Conservation (phyloP, 2,329 filamentous ascomycete genomes). For the Coniella lustricola region DNA sequence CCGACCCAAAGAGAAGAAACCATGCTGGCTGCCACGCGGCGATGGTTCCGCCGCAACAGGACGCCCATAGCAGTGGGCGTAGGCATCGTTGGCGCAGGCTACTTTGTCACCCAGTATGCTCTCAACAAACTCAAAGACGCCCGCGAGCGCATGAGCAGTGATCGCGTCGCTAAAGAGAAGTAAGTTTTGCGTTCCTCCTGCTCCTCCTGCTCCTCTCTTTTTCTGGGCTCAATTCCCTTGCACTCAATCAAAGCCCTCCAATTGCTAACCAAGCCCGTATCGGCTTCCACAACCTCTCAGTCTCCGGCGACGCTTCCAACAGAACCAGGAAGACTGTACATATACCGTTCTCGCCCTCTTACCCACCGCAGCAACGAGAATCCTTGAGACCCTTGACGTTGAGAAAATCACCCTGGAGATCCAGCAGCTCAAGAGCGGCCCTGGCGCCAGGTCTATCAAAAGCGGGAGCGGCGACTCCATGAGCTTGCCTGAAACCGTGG, state of each 20-base stretch:
- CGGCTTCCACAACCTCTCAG: slow-evolving; percentile 39
- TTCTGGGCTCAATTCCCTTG: too few species aligned
- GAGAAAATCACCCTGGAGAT: slow-evolving; percentile 90
- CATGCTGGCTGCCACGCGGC: slow-evolving; percentile 68
- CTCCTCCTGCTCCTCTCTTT: too few species aligned
- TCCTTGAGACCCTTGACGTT: slow-evolving; percentile 80
- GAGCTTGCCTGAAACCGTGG: slow-evolving; percentile 56
- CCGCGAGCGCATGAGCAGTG: slow-evolving; percentile 91
- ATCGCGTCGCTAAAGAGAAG: slow-evolving; percentile 96
- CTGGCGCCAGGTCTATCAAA: slow-evolving; percentile 34
- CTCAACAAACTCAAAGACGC: slow-evolving; percentile 86
- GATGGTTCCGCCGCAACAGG: slow-evolving; percentile 89
- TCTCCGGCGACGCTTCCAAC: slow-evolving; percentile 89
- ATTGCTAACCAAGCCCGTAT: too few species aligned
- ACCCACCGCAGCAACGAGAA: slow-evolving; percentile 83
- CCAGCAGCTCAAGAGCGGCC: slow-evolving; percentile 77
- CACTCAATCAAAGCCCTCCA: too few species aligned
- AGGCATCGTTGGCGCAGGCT: slow-evolving; percentile 81
- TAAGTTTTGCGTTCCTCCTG: slow-evolving; percentile 36
- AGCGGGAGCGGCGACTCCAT: slow-evolving; percentile 47
- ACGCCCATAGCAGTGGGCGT: slow-evolving; percentile 83
- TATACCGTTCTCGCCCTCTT: slow-evolving; percentile 95
- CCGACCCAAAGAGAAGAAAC: slow-evolving; percentile 7
- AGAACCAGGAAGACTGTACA: slow-evolving; percentile 98
- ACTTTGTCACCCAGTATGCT: slow-evolving; percentile 89